phyloP scores from a whole-genome alignment of 768 basidiomycete species.

The Cystobasidium ongulense region DNA sequence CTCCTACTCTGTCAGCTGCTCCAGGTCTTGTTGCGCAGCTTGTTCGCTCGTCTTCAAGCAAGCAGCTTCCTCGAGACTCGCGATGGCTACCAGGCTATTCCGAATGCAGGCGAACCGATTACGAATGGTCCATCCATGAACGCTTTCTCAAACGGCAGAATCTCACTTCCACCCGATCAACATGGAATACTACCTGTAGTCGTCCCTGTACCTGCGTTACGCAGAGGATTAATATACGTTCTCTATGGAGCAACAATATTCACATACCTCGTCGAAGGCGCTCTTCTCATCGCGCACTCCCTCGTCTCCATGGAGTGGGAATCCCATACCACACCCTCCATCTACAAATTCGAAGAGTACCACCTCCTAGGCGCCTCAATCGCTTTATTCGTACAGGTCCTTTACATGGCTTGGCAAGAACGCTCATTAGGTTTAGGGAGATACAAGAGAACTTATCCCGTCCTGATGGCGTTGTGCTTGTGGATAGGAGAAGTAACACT shows the following conservation, averaged over 20 bases:
- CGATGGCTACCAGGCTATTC: not conserved
- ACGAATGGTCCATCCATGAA: not conserved
- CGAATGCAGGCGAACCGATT: not conserved
- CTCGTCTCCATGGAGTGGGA: conserved; percentile 17
- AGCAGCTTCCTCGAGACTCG: conserved; percentile 7
- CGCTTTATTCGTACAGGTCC: not conserved
- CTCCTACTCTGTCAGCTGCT: conserved; percentile 8
- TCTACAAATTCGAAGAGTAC: conserved; percentile 14
- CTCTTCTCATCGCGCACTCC: conserved; percentile 11
- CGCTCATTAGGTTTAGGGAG: not conserved
- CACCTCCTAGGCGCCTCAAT: not conserved
- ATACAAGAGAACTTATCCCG: not conserved
- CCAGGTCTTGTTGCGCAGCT: not conserved
- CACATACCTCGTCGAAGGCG: conserved; percentile 15
- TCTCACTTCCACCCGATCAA: conserved; percentile 23
- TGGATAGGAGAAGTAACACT: conserved; percentile 3
- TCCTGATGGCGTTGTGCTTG: not conserved
- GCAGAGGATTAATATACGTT: conserved; percentile 8
- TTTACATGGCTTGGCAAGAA: conserved; percentile 27
- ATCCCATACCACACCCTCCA: not conserved
- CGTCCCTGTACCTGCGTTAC: not conserved
- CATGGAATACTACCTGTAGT: conserved; percentile 27
- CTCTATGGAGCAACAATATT: not conserved
- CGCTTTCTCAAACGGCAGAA: not conserved
- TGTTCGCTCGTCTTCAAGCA: conserved; percentile 13